These are phyloP conservation scores for Aspergillus flavus DNA, from an alignment of 2,329 filamentous ascomycete genomes.

Conservation along the genomic window DNA sequence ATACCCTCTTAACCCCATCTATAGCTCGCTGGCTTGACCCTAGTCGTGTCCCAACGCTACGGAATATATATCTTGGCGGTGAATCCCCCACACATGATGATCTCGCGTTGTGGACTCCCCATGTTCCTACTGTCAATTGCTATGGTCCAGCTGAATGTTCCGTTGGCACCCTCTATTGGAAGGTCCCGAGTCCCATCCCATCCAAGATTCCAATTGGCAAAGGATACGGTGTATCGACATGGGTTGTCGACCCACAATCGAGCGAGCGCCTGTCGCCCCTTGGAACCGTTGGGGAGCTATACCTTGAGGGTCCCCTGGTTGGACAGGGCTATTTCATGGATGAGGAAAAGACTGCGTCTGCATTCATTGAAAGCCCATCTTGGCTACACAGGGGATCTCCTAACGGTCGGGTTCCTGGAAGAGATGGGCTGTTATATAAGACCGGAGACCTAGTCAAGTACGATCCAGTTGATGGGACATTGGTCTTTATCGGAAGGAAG, in stretches of 20 bases:
- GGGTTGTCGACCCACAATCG: constrained; percentile 37
- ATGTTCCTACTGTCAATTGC: background rate
- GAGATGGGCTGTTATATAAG: constrained; percentile 28
- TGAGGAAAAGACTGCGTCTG: constrained; percentile 21
- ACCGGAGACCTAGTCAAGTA: constrained; percentile 37
- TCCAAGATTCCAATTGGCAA: constrained; percentile 5
- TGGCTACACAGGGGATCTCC: constrained; percentile 12
- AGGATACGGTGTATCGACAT: constrained; percentile 25
- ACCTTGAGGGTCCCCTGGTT: constrained; percentile 47
- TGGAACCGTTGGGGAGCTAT: constrained; percentile 47
- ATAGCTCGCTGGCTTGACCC: background rate
- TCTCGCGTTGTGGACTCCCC: background rate
- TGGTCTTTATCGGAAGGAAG: constrained; percentile 19
- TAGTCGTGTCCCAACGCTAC: background rate
- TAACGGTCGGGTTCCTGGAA: background rate
- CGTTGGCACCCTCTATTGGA: background rate
- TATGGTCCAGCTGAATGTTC: background rate
- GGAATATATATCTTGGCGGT: background rate
- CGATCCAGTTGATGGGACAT: constrained; percentile 21
- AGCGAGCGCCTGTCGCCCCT: constrained; percentile 33
- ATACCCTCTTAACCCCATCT: background rate
- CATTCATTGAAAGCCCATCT: constrained; percentile 28
- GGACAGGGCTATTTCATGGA: constrained; percentile 43
- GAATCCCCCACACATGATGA: background rate
- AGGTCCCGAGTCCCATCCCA: background rate